phyloP scores from a whole-genome alignment of 2,329 filamentous ascomycete species.

The Alternaria metachromatica region DNA sequence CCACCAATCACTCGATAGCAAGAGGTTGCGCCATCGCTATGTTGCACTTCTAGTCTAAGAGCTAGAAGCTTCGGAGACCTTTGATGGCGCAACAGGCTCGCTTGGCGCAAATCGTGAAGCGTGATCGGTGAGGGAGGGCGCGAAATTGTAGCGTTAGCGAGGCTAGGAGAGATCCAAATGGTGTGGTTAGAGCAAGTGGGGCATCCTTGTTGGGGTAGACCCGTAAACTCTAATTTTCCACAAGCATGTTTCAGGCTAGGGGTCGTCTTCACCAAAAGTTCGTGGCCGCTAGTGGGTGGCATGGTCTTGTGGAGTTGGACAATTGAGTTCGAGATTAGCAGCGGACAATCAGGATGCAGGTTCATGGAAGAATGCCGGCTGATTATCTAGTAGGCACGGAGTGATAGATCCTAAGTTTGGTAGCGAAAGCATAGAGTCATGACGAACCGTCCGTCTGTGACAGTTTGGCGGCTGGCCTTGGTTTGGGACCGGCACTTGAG shows the following conservation, averaged over 20 bases:
- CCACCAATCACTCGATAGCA: neutral
- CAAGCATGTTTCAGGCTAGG: slow-evolving; percentile 28
- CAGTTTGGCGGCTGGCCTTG: slow-evolving; percentile 8
- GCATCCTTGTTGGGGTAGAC: slow-evolving; percentile 12
- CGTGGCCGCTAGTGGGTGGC: slow-evolving; percentile 1
- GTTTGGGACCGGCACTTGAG: slow-evolving; percentile 7
- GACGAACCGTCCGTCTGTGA: slow-evolving; percentile 7
- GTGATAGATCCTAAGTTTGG: neutral
- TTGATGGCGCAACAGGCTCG: slow-evolving; percentile 19
- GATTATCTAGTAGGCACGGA: neutral
- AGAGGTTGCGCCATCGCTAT: neutral
- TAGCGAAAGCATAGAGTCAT: neutral
- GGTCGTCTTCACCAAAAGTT: slow-evolving; percentile 10
- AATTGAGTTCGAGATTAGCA: slow-evolving; percentile 3
- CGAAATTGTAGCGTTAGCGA: slow-evolving; percentile 9
- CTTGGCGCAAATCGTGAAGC: slow-evolving; percentile 10
- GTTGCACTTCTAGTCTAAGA: slow-evolving; percentile 14
- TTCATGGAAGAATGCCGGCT: slow-evolving; percentile 4
- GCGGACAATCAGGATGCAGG: neutral
- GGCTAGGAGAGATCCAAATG: slow-evolving; percentile 4
- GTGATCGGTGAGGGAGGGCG: slow-evolving; percentile 15
- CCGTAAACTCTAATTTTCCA: slow-evolving; percentile 31
- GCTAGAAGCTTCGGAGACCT: slow-evolving; percentile 24
- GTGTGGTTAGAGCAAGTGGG: slow-evolving; percentile 6
- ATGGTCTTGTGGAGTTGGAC: neutral